These are phyloP conservation scores for Fabrea salina DNA, from an alignment of 169 alveolate species.

Conservation along the genomic window DNA sequence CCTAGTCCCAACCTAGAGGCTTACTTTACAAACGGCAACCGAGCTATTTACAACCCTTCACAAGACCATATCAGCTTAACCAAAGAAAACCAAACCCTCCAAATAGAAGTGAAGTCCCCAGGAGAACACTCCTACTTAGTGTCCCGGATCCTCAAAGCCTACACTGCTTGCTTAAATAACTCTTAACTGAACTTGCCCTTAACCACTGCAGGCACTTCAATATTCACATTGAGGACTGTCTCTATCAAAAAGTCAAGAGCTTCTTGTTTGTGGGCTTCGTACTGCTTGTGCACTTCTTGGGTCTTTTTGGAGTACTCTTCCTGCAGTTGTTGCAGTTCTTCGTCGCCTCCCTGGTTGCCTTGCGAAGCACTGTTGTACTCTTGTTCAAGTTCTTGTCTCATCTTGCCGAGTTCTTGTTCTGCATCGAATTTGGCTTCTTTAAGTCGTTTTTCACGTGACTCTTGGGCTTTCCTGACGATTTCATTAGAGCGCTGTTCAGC, in stretches of 20 bases:
- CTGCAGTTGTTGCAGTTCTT: neutral
- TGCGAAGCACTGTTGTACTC: slow-evolving; percentile 18
- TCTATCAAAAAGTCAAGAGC: slow-evolving; percentile 31
- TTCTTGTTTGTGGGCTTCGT: neutral
- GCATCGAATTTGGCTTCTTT: slow-evolving; percentile 34
- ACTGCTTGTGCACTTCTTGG: neutral
- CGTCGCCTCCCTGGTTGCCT: neutral
- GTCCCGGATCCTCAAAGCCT: too few species aligned
- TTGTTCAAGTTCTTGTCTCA: neutral
- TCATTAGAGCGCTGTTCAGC: slow-evolving; percentile 22
- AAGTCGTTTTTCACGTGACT: slow-evolving; percentile 1
- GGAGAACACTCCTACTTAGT: too few species aligned
- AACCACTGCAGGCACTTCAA: slow-evolving; percentile 32
- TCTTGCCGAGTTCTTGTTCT: slow-evolving; percentile 26
- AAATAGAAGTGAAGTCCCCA: too few species aligned
- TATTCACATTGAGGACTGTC: neutral
- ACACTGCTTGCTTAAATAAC: neutral
- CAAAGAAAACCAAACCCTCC: too few species aligned
- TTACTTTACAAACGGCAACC: too few species aligned
- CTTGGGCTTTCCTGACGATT: slow-evolving; percentile 25
- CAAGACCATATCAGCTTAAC: too few species aligned
- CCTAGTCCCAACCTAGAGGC: too few species aligned
- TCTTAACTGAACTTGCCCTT: slow-evolving; percentile 30
- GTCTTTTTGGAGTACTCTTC: slow-evolving; percentile 7
- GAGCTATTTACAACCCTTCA: too few species aligned